Evolutionary conservation across 2,329 filamentous ascomycete species (phyloP).

Genomic region (Colletotrichum sp.): DNA sequence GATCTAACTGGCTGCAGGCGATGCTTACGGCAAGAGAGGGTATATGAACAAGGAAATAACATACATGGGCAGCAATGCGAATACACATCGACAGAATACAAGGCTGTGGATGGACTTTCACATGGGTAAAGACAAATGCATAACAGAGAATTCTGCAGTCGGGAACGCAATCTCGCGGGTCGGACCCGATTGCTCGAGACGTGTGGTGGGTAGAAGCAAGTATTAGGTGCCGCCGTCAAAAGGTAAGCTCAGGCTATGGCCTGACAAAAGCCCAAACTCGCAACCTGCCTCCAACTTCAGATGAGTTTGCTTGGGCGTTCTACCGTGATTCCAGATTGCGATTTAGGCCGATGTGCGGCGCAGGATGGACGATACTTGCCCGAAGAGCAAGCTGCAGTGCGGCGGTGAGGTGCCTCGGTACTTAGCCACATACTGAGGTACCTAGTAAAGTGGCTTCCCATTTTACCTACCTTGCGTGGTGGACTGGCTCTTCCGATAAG

Average conservation of each 20-base stretch:
- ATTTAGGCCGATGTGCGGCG: constrained; percentile 1
- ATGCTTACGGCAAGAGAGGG: neutral
- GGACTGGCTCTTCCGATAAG: neutral
- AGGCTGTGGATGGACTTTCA: neutral
- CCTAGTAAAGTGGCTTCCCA: neutral
- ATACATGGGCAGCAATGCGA: neutral
- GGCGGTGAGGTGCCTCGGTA: neutral
- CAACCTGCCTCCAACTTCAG: neutral
- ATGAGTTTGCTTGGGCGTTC: constrained; percentile 6
- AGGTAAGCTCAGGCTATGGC: constrained; percentile 17
- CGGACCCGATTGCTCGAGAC: neutral
- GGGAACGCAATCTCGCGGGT: neutral
- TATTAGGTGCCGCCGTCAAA: neutral
- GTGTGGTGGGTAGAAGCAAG: neutral
- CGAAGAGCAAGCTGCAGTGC: neutral
- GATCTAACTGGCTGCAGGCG: neutral
- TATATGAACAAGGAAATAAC: neutral
- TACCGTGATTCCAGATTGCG: constrained; percentile 3
- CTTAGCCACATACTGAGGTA: neutral
- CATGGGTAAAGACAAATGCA: neutral
- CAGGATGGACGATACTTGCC: neutral
- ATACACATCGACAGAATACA: neutral
- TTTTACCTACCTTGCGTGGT: neutral
- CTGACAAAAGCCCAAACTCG: constrained; percentile 6
- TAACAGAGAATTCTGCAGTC: neutral